Conservation (phyloP, 345 rosid genomes). For the Salix exigua region DNA sequence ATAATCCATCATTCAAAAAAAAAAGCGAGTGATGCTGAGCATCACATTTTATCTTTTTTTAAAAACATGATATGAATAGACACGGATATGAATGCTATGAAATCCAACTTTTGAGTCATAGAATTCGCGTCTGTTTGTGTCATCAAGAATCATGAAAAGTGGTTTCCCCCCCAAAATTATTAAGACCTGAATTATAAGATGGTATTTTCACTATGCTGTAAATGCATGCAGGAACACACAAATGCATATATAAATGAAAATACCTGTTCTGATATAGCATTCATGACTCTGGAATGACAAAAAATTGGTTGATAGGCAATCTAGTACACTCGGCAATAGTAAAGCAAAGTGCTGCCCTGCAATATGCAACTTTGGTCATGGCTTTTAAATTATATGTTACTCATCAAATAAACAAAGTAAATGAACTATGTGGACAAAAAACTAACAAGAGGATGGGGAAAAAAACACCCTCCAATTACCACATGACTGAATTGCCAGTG, state of each 20-base stretch:
- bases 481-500: slow-evolving; percentile 86
- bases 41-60: no score
- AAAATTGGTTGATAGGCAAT: slow-evolving; percentile 81
- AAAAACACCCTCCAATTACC: slow-evolving; percentile 41
- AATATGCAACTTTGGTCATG: slow-evolving; percentile 25
- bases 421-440: slow-evolving; percentile 7
- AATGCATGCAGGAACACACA: no score
- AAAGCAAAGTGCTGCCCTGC: slow-evolving; percentile 81
- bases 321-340: slow-evolving; percentile 71
- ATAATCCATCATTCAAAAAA: no score
- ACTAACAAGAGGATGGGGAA: slow-evolving; percentile 11
- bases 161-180: no score
- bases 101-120: no score
- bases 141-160: no score
- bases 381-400: not conserved
- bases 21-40: no score
- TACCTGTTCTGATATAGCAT: slow-evolving; percentile 90
- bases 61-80: no score
- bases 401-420: not conserved
- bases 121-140: no score
- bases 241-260: not conserved
- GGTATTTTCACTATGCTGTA: no score
- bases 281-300: slow-evolving; percentile 75
- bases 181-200: no score
- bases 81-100: no score